phyloP scores from a whole-genome alignment of 139 green algal species.

The Bryopsis sp. region DNA sequence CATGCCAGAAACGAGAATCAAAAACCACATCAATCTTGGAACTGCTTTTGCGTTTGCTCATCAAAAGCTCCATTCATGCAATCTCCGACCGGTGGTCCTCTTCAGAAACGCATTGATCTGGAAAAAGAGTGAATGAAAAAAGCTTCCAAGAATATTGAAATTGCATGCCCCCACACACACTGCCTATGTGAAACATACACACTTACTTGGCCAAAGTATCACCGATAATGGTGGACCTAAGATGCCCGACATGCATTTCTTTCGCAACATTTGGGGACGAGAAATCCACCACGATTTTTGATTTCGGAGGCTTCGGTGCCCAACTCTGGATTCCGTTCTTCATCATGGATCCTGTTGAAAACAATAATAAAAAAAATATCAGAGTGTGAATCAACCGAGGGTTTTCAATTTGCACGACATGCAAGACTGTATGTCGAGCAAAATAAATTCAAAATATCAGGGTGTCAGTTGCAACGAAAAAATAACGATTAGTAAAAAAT shows the following conservation, averaged over 20 bases:
- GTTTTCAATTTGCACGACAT: background rate
- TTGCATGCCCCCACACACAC: too few species aligned
- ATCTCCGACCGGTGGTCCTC: too few species aligned
- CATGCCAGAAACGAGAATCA: background rate
- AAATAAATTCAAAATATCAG: background rate
- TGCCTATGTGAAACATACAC: background rate
- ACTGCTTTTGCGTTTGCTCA: too few species aligned
- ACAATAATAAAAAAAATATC: background rate
- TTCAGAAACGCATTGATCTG: background rate
- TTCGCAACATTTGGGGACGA: slow-evolving; percentile 97
- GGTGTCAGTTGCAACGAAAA: background rate
- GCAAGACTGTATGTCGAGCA: background rate
- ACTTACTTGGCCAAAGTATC: slow-evolving; percentile 56
- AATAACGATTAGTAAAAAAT: background rate
- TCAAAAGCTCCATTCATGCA: too few species aligned
- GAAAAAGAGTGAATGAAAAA: slow-evolving; percentile 2
- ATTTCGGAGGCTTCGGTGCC: slow-evolving; percentile 14
- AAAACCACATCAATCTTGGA: slow-evolving; percentile 23
- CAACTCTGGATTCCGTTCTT: slow-evolving; percentile 17
- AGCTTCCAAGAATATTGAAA: too few species aligned
- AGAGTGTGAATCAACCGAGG: too few species aligned
- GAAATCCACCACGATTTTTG: slow-evolving; percentile 87
- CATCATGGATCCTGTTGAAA: slow-evolving; percentile 17
- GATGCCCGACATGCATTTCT: slow-evolving; percentile 98
- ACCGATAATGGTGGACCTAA: slow-evolving; percentile 95